Conservation (phyloP, 805 yeast species). For the Monosporozyma servazzii region DNA sequence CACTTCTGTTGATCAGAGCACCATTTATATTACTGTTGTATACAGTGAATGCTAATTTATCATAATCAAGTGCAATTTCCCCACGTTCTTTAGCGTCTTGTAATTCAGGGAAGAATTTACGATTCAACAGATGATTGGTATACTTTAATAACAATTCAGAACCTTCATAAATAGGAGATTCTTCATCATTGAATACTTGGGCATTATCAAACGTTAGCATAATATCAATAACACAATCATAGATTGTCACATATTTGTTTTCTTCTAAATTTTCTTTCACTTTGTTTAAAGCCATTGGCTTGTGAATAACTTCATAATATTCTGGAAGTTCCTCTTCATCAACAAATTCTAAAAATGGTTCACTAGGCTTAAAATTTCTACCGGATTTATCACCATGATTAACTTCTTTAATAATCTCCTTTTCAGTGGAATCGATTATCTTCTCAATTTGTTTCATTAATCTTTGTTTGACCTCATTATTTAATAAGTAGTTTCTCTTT, state of each 20-base stretch:
- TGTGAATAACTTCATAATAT: slow-evolving; percentile 60
- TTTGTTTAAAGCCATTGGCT: slow-evolving; percentile 64
- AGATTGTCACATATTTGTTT: slow-evolving; percentile 46
- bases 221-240: slow-evolving; percentile 50
- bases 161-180: slow-evolving; percentile 62
- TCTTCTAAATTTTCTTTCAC: slow-evolving; percentile 45
- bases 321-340: slow-evolving; percentile 67
- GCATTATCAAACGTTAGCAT: slow-evolving; percentile 71
- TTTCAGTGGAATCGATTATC: slow-evolving; percentile 26
- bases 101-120: slow-evolving; percentile 22
- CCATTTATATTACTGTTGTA: slow-evolving; percentile 11
- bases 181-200: slow-evolving; percentile 63
- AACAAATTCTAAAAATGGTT: slow-evolving; percentile 69
- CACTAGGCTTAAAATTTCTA: slow-evolving; percentile 37
- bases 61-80: slow-evolving; percentile 20
- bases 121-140: slow-evolving; percentile 33
- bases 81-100: slow-evolving; percentile 26
- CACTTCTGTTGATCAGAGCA: not conserved
- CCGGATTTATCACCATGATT: slow-evolving; percentile 7
- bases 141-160: slow-evolving; percentile 50
- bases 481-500: slow-evolving; percentile 24
- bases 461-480: slow-evolving; percentile 18
- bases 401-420: slow-evolving; percentile 14
- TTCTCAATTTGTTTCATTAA: slow-evolving; percentile 16
- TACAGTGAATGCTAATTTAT: slow-evolving; percentile 24